Conservation (phyloP, 768 basidiomycete genomes). For the Kwoniella europaea region DNA sequence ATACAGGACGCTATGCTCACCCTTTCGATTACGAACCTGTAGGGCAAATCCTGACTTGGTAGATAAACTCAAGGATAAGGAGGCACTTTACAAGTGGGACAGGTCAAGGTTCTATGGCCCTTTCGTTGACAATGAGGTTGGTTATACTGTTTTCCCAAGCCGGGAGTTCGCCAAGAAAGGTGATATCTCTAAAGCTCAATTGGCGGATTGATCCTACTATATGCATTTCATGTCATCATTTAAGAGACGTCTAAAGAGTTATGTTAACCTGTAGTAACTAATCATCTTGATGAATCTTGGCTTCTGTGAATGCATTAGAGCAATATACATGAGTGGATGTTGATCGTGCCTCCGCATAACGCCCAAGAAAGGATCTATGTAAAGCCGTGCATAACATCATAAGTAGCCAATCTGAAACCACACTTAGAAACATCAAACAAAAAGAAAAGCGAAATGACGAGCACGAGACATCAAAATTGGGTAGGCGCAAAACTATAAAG, state of each 20-base stretch:
- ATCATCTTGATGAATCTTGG: too few species aligned
- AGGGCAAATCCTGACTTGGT: conserved; percentile 33
- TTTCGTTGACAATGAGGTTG: conserved; percentile 48
- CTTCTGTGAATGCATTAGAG: too few species aligned
- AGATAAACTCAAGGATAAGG: conserved; percentile 13
- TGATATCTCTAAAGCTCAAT: conserved; percentile 23
- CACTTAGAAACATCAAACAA: too few species aligned
- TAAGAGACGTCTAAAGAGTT: not conserved
- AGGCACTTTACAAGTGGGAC: conserved; percentile 30
- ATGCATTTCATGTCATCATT: not conserved
- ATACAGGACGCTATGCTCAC: not conserved
- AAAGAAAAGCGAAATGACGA: too few species aligned
- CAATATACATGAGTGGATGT: too few species aligned
- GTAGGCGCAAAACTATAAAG: too few species aligned
- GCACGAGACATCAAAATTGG: too few species aligned
- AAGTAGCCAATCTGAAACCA: too few species aligned
- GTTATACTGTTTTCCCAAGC: conserved; percentile 45
- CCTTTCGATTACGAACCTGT: not conserved
- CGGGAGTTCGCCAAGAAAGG: conserved; percentile 13
- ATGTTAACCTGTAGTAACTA: too few species aligned
- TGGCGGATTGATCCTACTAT: conserved; percentile 5
- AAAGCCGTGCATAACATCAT: too few species aligned
- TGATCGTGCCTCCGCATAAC: too few species aligned
- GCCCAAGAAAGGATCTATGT: too few species aligned
- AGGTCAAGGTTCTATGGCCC: conserved; percentile 49